phyloP scores from a whole-genome alignment of 169 alveolate genomes.

The Cyclospora cayetanensis region DNA sequence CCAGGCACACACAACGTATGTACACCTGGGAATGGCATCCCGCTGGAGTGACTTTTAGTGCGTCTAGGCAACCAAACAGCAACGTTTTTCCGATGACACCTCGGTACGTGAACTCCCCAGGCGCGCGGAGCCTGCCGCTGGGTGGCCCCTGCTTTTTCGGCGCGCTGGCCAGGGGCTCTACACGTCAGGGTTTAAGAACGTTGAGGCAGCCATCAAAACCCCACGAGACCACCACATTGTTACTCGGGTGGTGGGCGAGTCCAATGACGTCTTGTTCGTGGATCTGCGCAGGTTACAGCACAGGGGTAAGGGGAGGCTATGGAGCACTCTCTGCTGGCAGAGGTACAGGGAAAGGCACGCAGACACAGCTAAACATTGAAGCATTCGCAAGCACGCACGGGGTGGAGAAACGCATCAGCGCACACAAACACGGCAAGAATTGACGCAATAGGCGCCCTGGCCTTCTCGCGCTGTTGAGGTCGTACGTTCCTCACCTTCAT shows the following conservation, averaged over 20 bases:
- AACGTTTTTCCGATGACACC: no score
- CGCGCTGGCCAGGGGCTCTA: no score
- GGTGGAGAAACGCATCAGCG: background rate
- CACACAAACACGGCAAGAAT: background rate
- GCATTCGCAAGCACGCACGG: background rate
- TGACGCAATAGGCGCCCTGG: background rate
- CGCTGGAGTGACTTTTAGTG: no score
- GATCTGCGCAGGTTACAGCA: background rate
- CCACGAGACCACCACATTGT: constrained; percentile 68
- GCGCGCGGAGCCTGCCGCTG: no score
- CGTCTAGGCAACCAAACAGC: no score
- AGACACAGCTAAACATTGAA: background rate
- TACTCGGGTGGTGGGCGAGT: constrained; percentile 60
- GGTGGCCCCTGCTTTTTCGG: no score
- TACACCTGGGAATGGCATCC: no score
- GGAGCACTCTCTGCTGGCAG: no score
- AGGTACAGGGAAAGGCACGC: background rate
- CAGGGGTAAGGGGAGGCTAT: background rate
- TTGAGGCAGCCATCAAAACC: constrained; percentile 69
- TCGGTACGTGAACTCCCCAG: no score
- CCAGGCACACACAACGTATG: no score
- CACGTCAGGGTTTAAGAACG: constrained; percentile 50
- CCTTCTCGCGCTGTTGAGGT: background rate
- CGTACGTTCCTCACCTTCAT: background rate
- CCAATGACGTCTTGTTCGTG: constrained; percentile 73